These are phyloP conservation scores for Caloboletus firmus DNA, from an alignment of 1,284 basidiomycete species.

Conservation along the genomic window DNA sequence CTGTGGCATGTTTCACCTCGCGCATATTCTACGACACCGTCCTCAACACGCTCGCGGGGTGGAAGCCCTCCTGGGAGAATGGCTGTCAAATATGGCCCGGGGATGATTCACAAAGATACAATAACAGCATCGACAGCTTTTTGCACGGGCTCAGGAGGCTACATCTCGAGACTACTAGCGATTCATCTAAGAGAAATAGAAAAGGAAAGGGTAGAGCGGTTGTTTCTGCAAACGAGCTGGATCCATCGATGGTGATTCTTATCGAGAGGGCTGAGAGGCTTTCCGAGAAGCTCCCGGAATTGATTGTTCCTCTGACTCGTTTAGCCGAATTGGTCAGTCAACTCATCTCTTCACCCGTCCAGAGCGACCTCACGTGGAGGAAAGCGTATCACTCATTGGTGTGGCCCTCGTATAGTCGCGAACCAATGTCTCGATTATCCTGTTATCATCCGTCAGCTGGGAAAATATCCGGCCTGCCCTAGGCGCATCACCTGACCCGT, in stretches of 20 bases:
- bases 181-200: constrained; percentile 25
- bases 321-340: constrained; percentile 71
- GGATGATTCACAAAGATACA: constrained; percentile 42
- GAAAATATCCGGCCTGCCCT: constrained; percentile 69
- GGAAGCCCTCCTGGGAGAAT: constrained; percentile 56
- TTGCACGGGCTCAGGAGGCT: constrained; percentile 51
- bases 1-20: constrained; percentile 63
- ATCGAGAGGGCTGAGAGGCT: constrained; percentile 72
- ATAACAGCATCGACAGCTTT: constrained; percentile 69
- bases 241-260: constrained; percentile 54
- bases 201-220: constrained; percentile 42
- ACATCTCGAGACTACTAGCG: constrained; percentile 33
- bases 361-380: not conserved
- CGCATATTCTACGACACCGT: constrained; percentile 69
- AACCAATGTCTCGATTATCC: constrained; percentile 54
- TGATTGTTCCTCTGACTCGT: constrained; percentile 70
- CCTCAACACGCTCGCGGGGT: constrained; percentile 58
- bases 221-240: constrained; percentile 20
- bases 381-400: constrained; percentile 5
- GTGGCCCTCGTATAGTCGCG: constrained; percentile 37
- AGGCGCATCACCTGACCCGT: constrained; percentile 75
- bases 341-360: not conserved
- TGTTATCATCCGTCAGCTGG: constrained; percentile 73
- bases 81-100: constrained; percentile 59
- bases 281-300: constrained; percentile 58